A percentile compares a stretch with the other conserved stretches of the same genome.
Conservation (phyloP, 768 basidiomycete species). For the Piloderma croceum region DNA sequence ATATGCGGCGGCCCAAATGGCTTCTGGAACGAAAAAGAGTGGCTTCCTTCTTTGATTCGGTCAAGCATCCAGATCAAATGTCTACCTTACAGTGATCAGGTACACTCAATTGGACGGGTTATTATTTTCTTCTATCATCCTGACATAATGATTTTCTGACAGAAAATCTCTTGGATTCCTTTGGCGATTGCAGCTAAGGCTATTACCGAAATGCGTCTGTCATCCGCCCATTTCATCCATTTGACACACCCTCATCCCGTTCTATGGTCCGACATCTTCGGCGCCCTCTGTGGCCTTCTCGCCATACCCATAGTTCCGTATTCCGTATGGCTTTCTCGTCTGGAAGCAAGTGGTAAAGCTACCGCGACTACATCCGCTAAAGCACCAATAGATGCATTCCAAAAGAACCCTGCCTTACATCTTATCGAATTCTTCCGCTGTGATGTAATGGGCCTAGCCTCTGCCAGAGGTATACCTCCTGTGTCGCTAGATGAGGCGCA, state of each 20-base stretch:
- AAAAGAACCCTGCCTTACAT: constrained; percentile 21
- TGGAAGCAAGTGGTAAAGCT: constrained; percentile 17
- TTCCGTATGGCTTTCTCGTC: constrained; percentile 21
- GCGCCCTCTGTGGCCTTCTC: too few species aligned
- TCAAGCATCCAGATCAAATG: constrained; percentile 15
- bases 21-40: constrained; percentile 27
- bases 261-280: constrained; percentile 11
- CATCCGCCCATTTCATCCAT: neutral
- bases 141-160: too few species aligned
- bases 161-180: constrained; percentile 14
- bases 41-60: constrained; percentile 25
- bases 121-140: too few species aligned
- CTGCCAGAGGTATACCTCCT: too few species aligned
- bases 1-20: constrained; percentile 24
- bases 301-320: constrained; percentile 27
- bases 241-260: constrained; percentile 12
- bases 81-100: constrained; percentile 17
- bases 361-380: constrained; percentile 3
- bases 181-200: constrained; percentile 11
- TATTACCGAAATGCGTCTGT: constrained; percentile 10
- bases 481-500: neutral
- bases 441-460: neutral
- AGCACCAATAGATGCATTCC: neutral
- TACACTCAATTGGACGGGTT: too few species aligned
- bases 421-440: constrained; percentile 25